phyloP scores from a whole-genome alignment of 371 early-diverging fungal species.

The Apophysomyces elegans region DNA sequence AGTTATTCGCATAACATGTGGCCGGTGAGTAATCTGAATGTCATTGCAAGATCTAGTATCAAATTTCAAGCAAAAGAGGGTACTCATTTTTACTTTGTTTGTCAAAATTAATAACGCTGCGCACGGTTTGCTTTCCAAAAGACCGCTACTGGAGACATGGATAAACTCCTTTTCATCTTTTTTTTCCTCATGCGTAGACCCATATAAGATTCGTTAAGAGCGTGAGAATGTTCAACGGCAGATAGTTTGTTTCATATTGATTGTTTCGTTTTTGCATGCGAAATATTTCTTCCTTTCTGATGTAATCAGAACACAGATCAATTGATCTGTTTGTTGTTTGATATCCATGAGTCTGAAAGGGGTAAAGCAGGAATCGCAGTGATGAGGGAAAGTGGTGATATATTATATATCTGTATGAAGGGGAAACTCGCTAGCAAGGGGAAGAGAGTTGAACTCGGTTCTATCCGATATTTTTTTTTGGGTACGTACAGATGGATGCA shows the following conservation, averaged over 20 bases:
- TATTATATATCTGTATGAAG: no score
- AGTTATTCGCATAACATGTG: background rate
- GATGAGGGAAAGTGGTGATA: no score
- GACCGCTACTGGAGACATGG: background rate
- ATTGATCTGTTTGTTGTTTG: no score
- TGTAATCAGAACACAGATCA: no score
- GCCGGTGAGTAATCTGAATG: background rate
- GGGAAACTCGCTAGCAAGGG: no score
- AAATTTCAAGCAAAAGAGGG: background rate
- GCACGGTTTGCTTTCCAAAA: constrained; percentile 2
- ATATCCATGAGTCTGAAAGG: no score
- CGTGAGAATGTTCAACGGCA: background rate
- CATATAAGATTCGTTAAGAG: background rate
- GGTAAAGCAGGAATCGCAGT: no score
- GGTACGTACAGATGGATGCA: constrained; percentile 3
- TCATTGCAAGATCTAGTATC: background rate
- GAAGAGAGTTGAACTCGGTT: no score
- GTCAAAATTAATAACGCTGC: background rate
- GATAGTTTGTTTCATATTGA: background rate
- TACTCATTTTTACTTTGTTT: background rate
- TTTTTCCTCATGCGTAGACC: background rate
- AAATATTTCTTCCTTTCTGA: no score
- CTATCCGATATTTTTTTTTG: no score
- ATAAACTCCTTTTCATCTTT: background rate
- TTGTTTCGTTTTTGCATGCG: no score